Percentiles rank a stretch among this genome's conserved stretches.
phyloP scores from a whole-genome alignment of 2,329 filamentous ascomycete species.

The Cadophora sp. region DNA sequence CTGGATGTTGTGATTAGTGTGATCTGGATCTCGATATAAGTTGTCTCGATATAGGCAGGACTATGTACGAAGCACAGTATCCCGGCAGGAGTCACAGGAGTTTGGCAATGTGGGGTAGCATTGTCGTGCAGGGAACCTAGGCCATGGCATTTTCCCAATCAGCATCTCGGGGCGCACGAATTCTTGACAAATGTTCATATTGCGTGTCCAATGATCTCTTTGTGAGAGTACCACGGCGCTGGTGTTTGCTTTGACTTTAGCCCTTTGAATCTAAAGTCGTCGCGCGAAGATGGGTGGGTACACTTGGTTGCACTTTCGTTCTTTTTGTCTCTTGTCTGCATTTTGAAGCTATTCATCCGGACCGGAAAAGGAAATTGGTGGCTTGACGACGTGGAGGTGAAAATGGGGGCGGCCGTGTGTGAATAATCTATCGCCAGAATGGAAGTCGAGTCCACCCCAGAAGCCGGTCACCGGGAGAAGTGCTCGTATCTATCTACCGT shows the following conservation, averaged over 20 bases:
- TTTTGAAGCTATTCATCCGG: slow-evolving; percentile 7
- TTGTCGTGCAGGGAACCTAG: slow-evolving; percentile 7
- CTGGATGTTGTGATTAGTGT: slow-evolving; percentile 75
- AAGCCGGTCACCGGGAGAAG: not conserved
- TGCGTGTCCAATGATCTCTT: slow-evolving; percentile 21
- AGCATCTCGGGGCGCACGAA: slow-evolving; percentile 26
- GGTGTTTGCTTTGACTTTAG: slow-evolving; percentile 1
- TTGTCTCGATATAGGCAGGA: slow-evolving; percentile 33
- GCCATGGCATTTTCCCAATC: slow-evolving; percentile 28
- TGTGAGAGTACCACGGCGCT: slow-evolving; percentile 26
- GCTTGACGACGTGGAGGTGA: not conserved
- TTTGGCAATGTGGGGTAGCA: slow-evolving; percentile 22
- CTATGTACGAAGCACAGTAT: slow-evolving; percentile 9
- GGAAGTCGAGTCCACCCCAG: not conserved
- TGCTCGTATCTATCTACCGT: not conserved
- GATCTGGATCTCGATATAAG: slow-evolving; percentile 69
- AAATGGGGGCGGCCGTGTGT: not conserved
- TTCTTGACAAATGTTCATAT: slow-evolving; percentile 25
- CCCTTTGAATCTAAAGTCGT: not conserved
- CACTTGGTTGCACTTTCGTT: slow-evolving; percentile 3
- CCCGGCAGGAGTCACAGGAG: slow-evolving; percentile 16
- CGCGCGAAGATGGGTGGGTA: not conserved
- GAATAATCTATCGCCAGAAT: not conserved
- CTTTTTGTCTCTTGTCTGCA: not conserved
- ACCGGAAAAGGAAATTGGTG: slow-evolving; percentile 1